Evolutionary conservation across 2,329 filamentous ascomycete species (phyloP).

Genomic region (Aureobasidium mangrovei): DNA sequence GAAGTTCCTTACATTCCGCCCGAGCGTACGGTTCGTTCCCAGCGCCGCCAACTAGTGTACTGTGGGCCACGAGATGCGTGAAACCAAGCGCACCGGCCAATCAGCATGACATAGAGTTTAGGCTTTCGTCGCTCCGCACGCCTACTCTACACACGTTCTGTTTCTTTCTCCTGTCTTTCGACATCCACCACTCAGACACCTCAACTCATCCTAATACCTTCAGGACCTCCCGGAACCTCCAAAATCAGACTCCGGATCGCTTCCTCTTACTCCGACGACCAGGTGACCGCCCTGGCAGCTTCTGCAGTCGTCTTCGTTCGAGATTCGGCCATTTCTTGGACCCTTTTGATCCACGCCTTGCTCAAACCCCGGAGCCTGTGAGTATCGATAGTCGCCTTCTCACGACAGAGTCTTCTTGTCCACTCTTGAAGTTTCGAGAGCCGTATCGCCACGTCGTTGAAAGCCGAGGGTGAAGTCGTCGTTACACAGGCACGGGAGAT

Average conservation of each 20-base stretch:
- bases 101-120: conserved; percentile 11
- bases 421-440: neutral
- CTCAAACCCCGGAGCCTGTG: neutral
- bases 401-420: neutral
- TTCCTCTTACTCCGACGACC: neutral
- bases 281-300: conserved; percentile 1
- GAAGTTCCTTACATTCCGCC: conserved; percentile 9
- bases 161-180: conserved; percentile 13
- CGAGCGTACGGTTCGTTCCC: conserved; percentile 9
- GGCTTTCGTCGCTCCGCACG: conserved; percentile 13
- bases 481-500: conserved; percentile 11
- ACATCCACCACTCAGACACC: conserved; percentile 8
- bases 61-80: conserved; percentile 13
- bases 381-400: neutral
- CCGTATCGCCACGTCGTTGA: neutral
- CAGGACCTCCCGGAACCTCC: neutral
- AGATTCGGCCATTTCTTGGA: conserved; percentile 9
- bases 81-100: conserved; percentile 13
- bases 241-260: neutral
- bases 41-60: neutral
- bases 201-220: neutral
- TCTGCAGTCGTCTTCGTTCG: conserved; percentile 3
- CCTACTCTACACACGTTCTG: conserved; percentile 12
- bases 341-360: neutral
- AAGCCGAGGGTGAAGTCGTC: neutral